Conservation (phyloP, 2,329 filamentous ascomycete species). For the Thelonectria olida region DNA sequence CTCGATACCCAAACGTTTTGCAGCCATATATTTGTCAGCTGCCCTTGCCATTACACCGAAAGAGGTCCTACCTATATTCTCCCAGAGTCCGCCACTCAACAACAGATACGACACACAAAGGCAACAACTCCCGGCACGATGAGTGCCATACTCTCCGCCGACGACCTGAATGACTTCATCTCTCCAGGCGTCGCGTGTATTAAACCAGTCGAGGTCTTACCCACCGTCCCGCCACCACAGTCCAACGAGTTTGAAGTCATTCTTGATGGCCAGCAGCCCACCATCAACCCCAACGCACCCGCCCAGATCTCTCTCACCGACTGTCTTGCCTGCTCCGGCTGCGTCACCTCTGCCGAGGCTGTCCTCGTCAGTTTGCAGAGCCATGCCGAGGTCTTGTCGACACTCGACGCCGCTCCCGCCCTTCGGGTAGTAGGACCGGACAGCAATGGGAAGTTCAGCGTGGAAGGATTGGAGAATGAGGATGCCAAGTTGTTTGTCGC, state of each 20-base stretch:
- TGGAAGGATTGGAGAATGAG: conserved; percentile 64
- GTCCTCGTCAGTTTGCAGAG: conserved; percentile 96
- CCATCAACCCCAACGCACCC: conserved; percentile 68
- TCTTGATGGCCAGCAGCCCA: conserved; percentile 80
- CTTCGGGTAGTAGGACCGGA: conserved; percentile 51
- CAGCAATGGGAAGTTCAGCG: conserved; percentile 44
- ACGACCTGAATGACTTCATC: conserved; percentile 99
- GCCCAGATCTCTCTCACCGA: conserved; percentile 96
- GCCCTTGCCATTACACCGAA: conserved; percentile 10
- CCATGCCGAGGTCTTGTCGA: conserved; percentile 87
- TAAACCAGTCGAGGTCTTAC: conserved; percentile 94
- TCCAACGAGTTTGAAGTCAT: conserved; percentile 82
- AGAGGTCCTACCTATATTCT: too few relatives aligned
- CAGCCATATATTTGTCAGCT: conserved; percentile 38
- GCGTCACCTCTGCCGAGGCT: conserved; percentile 96
- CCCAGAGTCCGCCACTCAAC: conserved; percentile 7
- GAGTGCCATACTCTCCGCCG: conserved; percentile 96
- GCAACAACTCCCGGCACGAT: conserved; percentile 60
- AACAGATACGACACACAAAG: neutral
- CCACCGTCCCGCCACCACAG: conserved; percentile 57
- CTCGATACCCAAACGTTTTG: conserved; percentile 18
- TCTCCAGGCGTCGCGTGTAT: conserved; percentile 97
- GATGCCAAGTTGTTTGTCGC: conserved; percentile 86
- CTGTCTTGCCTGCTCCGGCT: conserved; percentile 96
- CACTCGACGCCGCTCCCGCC: conserved; percentile 74